A percentile compares a stretch with the other conserved stretches of the same genome.
These are phyloP conservation scores for Mrakiaceae sp. DNA, from an alignment of 1,284 basidiomycete genomes.

Conservation along the genomic window DNA sequence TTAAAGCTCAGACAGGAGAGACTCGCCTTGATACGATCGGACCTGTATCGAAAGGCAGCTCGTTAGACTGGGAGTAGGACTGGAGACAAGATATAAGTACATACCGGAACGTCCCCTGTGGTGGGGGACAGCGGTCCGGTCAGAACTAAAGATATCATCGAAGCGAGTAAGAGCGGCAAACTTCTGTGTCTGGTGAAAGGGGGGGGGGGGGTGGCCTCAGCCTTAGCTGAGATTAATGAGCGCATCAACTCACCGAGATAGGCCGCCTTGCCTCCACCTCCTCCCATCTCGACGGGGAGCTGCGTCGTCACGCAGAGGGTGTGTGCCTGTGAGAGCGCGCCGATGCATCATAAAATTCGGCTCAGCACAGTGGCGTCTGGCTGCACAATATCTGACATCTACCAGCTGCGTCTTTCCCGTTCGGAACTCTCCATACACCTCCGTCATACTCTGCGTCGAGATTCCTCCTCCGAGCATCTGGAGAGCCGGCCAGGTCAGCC, in stretches of 20 bases:
- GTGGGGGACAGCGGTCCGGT: too few relatives aligned
- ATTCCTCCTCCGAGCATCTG: constrained; percentile 71
- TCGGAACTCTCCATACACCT: constrained; percentile 39
- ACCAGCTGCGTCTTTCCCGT: constrained; percentile 41
- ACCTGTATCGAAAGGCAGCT: too few relatives aligned
- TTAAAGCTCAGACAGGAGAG: not conserved
- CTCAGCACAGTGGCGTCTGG: not conserved
- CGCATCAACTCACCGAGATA: not conserved
- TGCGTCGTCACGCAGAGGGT: constrained; percentile 54
- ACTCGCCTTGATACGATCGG: constrained; percentile 54
- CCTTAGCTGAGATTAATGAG: not conserved
- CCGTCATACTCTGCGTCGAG: constrained; percentile 80
- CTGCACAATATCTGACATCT: not conserved
- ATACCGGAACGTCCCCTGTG: constrained; percentile 75
- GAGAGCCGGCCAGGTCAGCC: not conserved
- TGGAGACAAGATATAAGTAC: too few relatives aligned
- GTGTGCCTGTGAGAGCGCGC: not conserved
- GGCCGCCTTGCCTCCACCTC: constrained; percentile 61
- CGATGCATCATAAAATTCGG: too few relatives aligned
- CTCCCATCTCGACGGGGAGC: constrained; percentile 76
- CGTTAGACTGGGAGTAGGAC: too few relatives aligned
- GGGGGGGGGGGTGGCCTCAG: not conserved
- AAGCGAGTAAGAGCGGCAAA: too few relatives aligned
- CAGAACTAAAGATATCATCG: too few relatives aligned
- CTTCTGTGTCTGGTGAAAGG: too few relatives aligned